Conservation (phyloP, 345 rosid species). For the Arabidopsis arenosa region DNA sequence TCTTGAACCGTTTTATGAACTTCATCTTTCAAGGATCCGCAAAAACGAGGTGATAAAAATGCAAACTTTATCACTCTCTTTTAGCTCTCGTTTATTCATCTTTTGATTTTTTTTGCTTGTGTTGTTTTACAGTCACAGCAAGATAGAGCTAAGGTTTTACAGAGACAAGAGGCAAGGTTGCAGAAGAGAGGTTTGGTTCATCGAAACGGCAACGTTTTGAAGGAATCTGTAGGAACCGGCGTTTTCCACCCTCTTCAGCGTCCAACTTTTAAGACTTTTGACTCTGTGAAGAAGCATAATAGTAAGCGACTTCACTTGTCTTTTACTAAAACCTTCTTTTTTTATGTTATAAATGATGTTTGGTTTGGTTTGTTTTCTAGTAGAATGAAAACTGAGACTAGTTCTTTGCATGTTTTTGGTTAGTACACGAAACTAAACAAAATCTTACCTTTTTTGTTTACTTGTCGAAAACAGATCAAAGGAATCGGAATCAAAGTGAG, state of each 20-base stretch:
- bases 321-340: background rate
- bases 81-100: background rate
- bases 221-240: constrained; percentile 32
- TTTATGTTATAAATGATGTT: too few species aligned
- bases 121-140: background rate
- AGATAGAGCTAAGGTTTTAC: constrained; percentile 8
- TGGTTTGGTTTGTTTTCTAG: background rate
- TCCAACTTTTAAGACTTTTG: background rate
- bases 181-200: constrained; percentile 13
- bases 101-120: background rate
- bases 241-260: constrained; percentile 37
- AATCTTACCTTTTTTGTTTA: background rate
- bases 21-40: constrained; percentile 15
- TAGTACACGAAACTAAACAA: background rate
- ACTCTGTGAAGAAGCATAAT: background rate
- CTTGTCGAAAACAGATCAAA: constrained; percentile 16
- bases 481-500: constrained; percentile 7
- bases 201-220: constrained; percentile 19
- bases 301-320: background rate
- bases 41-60: constrained; percentile 11
- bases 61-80: background rate
- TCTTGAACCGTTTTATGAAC: constrained; percentile 12
- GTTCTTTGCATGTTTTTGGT: background rate
- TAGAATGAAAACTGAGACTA: background rate
- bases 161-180: constrained; percentile 17